Evolutionary conservation across 2,329 filamentous ascomycete genomes (phyloP).

Genomic region (Sphaerulina populicola): DNA sequence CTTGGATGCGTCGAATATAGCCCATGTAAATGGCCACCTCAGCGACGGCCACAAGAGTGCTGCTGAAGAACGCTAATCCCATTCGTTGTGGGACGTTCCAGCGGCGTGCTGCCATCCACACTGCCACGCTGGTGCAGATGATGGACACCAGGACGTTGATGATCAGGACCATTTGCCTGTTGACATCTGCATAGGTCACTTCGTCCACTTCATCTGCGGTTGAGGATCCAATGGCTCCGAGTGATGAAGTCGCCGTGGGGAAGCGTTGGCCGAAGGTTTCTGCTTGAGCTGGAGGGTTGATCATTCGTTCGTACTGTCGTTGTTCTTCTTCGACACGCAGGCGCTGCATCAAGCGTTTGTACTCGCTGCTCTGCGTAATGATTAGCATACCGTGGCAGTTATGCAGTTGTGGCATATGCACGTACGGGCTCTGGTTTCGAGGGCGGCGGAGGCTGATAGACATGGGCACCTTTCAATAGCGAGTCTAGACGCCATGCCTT

Average conservation of each 20-base stretch:
- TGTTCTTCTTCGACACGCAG: constrained; percentile 77
- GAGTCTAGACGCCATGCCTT: constrained; percentile 51
- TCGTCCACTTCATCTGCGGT: constrained; percentile 51
- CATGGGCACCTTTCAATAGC: constrained; percentile 60
- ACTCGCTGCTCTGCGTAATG: constrained; percentile 59
- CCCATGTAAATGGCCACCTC: constrained; percentile 71
- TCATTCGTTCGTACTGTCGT: constrained; percentile 72
- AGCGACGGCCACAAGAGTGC: constrained; percentile 60
- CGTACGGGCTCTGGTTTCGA: constrained; percentile 69
- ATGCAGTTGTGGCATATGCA: constrained; percentile 12
- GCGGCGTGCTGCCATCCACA: constrained; percentile 70
- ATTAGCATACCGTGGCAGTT: constrained; percentile 11
- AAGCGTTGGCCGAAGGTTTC: constrained; percentile 56
- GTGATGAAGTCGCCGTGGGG: constrained; percentile 46
- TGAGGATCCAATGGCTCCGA: constrained; percentile 30
- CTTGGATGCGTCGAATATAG: constrained; percentile 62
- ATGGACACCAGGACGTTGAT: constrained; percentile 86
- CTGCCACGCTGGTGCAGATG: constrained; percentile 63
- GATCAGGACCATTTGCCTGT: constrained; percentile 74
- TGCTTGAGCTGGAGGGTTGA: constrained; percentile 49
- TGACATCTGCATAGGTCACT: constrained; percentile 61
- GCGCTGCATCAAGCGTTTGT: constrained; percentile 77
- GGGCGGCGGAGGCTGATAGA: constrained; percentile 73
- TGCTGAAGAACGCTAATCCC: constrained; percentile 62
- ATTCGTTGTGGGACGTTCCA: constrained; percentile 65